A percentile compares a stretch with the other conserved stretches of the same genome.
phyloP scores from a whole-genome alignment of 805 yeast species.

The Saccharomycopsis fermentans region DNA sequence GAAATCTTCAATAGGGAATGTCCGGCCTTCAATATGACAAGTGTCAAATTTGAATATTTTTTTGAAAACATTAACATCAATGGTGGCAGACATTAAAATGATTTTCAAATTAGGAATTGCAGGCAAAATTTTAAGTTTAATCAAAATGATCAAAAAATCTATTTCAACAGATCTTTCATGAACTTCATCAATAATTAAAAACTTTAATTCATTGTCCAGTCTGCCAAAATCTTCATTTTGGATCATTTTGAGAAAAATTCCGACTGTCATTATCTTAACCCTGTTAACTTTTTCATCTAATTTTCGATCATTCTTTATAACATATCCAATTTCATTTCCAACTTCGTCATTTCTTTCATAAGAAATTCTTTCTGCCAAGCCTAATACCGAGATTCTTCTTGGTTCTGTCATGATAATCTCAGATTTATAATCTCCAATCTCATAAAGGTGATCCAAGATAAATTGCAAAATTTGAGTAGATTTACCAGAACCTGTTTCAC shows the following conservation, averaged over 20 bases:
- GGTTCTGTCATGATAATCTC: conserved; percentile 88
- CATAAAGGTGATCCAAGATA: conserved; percentile 56
- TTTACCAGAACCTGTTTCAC: conserved; percentile 97
- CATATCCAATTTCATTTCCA: conserved; percentile 79
- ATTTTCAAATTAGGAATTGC: conserved; percentile 53
- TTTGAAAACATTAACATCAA: conserved; percentile 57
- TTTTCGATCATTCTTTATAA: conserved; percentile 76
- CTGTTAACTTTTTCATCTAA: conserved; percentile 52
- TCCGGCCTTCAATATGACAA: conserved; percentile 83
- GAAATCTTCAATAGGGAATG: conserved; percentile 77
- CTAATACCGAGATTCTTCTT: conserved; percentile 89
- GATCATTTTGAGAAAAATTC: conserved; percentile 69
- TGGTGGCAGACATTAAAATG: conserved; percentile 90
- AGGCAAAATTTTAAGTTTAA: conserved; percentile 39
- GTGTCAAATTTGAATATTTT: conserved; percentile 51
- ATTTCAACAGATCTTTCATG: conserved; percentile 91
- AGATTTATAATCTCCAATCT: conserved; percentile 39
- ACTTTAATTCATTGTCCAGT: conserved; percentile 36
- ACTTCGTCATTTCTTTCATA: conserved; percentile 54
- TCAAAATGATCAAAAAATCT: conserved; percentile 60
- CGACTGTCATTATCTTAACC: conserved; percentile 84
- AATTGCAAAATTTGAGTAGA: conserved; percentile 93
- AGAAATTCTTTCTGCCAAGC: conserved; percentile 85
- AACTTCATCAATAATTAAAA: conserved; percentile 89
- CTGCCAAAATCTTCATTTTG: conserved; percentile 4